phyloP scores from a whole-genome alignment of 441 rosid genomes.

The Jatropha multifida region DNA sequence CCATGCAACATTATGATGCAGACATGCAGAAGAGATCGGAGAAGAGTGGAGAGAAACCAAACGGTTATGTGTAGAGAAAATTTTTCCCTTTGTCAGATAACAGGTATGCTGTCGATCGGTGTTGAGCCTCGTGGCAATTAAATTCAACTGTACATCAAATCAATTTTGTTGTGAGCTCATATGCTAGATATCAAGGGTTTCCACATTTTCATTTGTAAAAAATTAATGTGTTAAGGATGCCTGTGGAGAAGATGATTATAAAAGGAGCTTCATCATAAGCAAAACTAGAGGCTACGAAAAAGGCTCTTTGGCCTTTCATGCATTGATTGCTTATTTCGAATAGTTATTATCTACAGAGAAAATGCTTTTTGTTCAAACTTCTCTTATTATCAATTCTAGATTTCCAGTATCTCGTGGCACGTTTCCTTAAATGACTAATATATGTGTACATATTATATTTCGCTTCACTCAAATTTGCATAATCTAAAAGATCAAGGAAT shows the following conservation, averaged over 20 bases:
- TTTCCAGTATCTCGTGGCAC: too few species aligned
- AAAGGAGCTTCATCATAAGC: neutral
- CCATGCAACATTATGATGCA: conserved; percentile 78
- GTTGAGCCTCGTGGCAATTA: neutral
- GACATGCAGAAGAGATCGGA: conserved; percentile 71
- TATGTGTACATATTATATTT: too few species aligned
- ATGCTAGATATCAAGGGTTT: neutral
- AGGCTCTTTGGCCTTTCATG: neutral
- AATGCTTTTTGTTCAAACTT: too few species aligned
- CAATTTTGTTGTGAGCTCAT: conserved; percentile 33
- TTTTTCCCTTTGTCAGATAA: neutral
- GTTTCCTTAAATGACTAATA: too few species aligned
- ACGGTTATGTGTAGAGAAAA: conserved; percentile 36
- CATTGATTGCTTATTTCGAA: too few species aligned
- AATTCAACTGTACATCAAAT: conserved; percentile 16
- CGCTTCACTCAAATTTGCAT: too few species aligned
- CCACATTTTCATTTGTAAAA: neutral
- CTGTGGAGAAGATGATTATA: neutral
- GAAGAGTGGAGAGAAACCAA: conserved; percentile 53
- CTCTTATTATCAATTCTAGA: too few species aligned
- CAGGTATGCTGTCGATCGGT: neutral
- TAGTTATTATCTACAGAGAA: too few species aligned
- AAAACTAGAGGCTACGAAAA: neutral
- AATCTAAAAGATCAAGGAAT: too few species aligned
- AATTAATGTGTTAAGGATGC: neutral